Evolutionary conservation across 129 eudicot genomes (phyloP), one percentile per base, ranked within the genome.

Genomic region (Silybum marianum): DNA sequence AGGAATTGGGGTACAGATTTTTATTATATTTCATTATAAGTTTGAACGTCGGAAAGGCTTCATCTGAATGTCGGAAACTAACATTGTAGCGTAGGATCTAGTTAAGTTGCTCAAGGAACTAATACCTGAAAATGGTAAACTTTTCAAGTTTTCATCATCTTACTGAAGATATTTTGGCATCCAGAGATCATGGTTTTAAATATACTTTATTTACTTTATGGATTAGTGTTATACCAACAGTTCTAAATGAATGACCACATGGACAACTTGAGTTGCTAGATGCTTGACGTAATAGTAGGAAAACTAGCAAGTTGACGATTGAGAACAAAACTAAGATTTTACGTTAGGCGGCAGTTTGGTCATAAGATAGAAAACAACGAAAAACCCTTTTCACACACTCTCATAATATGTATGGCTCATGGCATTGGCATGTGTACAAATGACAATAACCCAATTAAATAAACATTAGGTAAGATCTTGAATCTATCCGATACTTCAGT

Each of bases 21-120:
- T 3, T 38, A 67, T 65, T 58, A 13, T 78, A 21, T 40, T n/a
- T 78, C 16, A 12, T 25, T 18, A 21, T 40, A 14, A 24, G 40
- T 63, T 69, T 69, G 73, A 40, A 25, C 24, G 44, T 4, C 5
- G 36, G 46, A 78, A 65, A 67, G 74, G 75, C 42, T 69, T 21
- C 82, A 69, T 38, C 75, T 19, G 26, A 51, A 8, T 25, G n/a
- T n/a, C n/a, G n/a, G 21, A 40, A 48, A 28, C n/a, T 58, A 73
- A 39, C 79, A 16, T 69, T 69, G 19, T 34, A 76, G 36, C 23
- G 24, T 30, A 38, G 36, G 19, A 48, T 48, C 18, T 48, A 14
- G 19, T 48, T 14, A 46, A 46, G n/a, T 46, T 42, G 51, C 51
- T 46, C 58, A 46, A 11, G 58, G 58, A 46, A 46, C 58, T 46